A percentile compares a stretch with the other conserved stretches of the same genome.
phyloP scores from a whole-genome alignment of 768 basidiomycete genomes.

The Trichaptum fuscoviolaceum region DNA sequence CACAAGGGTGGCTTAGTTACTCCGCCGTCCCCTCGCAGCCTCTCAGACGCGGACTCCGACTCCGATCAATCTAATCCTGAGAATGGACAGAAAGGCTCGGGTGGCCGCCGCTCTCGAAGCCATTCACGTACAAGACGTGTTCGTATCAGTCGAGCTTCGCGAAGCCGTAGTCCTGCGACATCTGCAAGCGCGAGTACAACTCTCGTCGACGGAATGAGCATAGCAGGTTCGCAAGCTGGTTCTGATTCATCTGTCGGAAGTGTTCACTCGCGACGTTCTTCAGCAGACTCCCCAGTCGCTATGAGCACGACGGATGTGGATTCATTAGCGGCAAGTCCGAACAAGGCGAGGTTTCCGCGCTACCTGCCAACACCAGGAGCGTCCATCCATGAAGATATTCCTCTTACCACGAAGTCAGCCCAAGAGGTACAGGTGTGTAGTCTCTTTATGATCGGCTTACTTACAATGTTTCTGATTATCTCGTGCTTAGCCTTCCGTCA shows the following conservation, averaged over 20 bases:
- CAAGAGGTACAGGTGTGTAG: background rate
- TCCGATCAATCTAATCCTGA: conserved; percentile 6
- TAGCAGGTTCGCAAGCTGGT: conserved; percentile 4
- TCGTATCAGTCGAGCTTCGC: background rate
- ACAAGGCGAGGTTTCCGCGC: conserved; percentile 5
- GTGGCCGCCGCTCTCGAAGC: conserved; percentile 10
- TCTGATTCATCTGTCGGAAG: conserved; percentile 2
- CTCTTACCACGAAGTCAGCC: conserved; percentile 6
- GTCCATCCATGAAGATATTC: conserved; percentile 12
- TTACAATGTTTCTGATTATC: background rate
- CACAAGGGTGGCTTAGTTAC: conserved; percentile 54
- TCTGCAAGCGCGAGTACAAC: conserved; percentile 15
- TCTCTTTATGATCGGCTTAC: conserved; percentile 7
- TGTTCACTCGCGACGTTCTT: background rate
- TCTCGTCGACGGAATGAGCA: conserved; percentile 15
- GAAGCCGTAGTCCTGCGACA: conserved; percentile 7
- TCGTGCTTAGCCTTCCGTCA: conserved; percentile 7
- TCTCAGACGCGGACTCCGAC: conserved; percentile 51
- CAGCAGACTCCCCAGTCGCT: background rate
- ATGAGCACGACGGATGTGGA: background rate
- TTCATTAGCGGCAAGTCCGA: background rate
- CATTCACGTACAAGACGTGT: conserved; percentile 10
- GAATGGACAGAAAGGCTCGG: conserved; percentile 15
- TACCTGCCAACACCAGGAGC: conserved; percentile 16
- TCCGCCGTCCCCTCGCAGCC: conserved; percentile 70